Evolutionary conservation across 1,139 yeast species (phyloP).

Genomic region (Lizanozyma gosingica): DNA sequence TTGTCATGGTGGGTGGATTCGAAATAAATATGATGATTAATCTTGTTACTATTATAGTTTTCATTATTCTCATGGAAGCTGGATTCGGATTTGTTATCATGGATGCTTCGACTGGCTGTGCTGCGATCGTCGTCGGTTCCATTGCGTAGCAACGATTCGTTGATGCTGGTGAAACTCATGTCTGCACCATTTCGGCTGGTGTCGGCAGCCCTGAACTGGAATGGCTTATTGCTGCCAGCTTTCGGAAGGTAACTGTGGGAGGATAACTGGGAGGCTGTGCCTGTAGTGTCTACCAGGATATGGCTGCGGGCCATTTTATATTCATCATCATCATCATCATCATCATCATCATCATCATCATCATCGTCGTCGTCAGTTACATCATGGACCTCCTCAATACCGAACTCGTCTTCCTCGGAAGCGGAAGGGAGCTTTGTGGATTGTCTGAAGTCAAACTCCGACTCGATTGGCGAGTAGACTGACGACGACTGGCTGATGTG

Average conservation of each 20-base stretch:
- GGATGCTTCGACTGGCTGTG: background rate
- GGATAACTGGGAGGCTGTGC: slow-evolving; percentile 3
- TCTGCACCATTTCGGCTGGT: slow-evolving; percentile 8
- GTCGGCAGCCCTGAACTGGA: slow-evolving; percentile 20
- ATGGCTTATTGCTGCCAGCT: slow-evolving; percentile 15
- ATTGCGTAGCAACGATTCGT: slow-evolving; percentile 21
- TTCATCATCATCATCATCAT: slow-evolving; percentile 3
- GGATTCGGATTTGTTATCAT: background rate
- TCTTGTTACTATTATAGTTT: too few species aligned
- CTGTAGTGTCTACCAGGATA: background rate
- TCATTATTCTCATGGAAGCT: background rate
- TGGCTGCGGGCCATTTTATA: slow-evolving; percentile 2
- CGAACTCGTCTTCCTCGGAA: background rate
- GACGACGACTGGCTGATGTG: slow-evolving; percentile 27
- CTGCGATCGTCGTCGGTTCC: slow-evolving; percentile 5
- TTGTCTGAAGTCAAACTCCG: slow-evolving; percentile 9
- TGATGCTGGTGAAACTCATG: slow-evolving; percentile 28
- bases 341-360: slow-evolving; percentile 8
- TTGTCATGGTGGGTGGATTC: too few species aligned
- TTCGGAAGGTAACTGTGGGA: background rate
- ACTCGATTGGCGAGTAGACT: slow-evolving; percentile 21
- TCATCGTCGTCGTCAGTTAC: slow-evolving; percentile 3
- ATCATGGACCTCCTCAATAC: slow-evolving; percentile 1
- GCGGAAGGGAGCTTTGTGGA: background rate
- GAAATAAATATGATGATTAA: too few species aligned